These are phyloP conservation scores for Saksenaea vasiformis DNA, from an alignment of 371 early-diverging fungal genomes.

Conservation along the genomic window DNA sequence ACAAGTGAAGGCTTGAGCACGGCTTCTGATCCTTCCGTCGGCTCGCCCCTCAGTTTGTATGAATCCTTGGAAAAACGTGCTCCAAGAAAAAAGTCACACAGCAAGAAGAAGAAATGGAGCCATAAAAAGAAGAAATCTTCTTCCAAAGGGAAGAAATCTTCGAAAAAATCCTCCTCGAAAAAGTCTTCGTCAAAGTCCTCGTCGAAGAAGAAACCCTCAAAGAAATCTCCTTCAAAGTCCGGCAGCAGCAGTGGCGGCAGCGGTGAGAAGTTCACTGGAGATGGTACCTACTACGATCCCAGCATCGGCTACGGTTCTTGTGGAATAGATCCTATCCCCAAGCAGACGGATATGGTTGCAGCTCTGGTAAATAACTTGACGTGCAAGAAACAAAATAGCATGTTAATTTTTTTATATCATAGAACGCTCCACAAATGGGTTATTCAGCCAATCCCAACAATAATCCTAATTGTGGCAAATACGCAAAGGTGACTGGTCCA, in stretches of 20 bases:
- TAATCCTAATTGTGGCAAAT: conserved; percentile 40
- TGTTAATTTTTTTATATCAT: conserved; percentile 8
- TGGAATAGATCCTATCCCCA: conserved; percentile 22
- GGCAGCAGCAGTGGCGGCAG: neutral
- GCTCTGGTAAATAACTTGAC: conserved; percentile 35
- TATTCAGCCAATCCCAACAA: conserved; percentile 33
- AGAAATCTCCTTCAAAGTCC: neutral
- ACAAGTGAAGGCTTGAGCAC: neutral
- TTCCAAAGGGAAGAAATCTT: neutral
- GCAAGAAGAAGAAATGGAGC: neutral
- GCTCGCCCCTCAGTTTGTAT: neutral
- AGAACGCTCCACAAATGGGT: conserved; percentile 51
- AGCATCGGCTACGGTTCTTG: conserved; percentile 38
- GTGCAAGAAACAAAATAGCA: neutral
- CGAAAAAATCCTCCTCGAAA: neutral
- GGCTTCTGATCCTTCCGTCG: neutral
- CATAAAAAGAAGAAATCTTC: neutral
- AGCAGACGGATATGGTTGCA: conserved; percentile 32
- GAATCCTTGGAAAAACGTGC: neutral
- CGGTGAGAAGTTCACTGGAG: conserved; percentile 22
- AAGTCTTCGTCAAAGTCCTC: neutral
- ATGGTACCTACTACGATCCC: conserved; percentile 37
- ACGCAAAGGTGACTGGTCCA: conserved; percentile 38
- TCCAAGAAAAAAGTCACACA: neutral
- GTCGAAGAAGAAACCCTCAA: neutral